Percentiles rank a stretch among this genome's conserved stretches.
phyloP scores from a whole-genome alignment of 2,329 filamentous ascomycete species.

The Exophiala mesophila region DNA sequence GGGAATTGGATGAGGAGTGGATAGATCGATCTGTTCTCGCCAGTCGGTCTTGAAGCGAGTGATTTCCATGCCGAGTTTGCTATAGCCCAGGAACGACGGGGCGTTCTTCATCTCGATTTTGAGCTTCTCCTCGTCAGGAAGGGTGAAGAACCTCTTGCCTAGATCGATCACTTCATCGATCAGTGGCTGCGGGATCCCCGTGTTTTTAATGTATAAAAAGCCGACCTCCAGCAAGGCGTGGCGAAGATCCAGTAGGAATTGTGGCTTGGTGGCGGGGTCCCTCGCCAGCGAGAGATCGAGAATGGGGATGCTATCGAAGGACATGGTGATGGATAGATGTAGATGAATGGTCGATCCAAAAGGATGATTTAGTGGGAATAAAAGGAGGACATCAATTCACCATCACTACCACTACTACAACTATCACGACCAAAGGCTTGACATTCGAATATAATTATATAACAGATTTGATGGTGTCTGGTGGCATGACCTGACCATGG shows the following conservation, averaged over 20 bases:
- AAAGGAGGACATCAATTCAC: too few species aligned
- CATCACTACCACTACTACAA: too few species aligned
- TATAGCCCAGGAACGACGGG: constrained; percentile 57
- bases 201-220: constrained; percentile 79
- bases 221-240: constrained; percentile 79
- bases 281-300: constrained; percentile 67
- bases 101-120: constrained; percentile 69
- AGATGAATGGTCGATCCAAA: too few species aligned
- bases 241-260: constrained; percentile 66
- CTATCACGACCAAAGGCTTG: too few species aligned
- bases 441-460: too few species aligned
- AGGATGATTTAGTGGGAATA: too few species aligned
- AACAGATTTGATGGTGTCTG: too few species aligned
- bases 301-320: constrained; percentile 56
- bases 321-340: too few species aligned
- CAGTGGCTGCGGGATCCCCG: constrained; percentile 63
- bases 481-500: too few species aligned
- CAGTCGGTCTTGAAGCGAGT: constrained; percentile 73
- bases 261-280: constrained; percentile 61
- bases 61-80: constrained; percentile 52
- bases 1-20: constrained; percentile 68
- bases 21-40: constrained; percentile 81
- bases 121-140: constrained; percentile 71
- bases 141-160: constrained; percentile 69
- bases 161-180: constrained; percentile 62